Conservation (phyloP, 352 stramenopile genomes). For the Saprolegnia diclina region DNA sequence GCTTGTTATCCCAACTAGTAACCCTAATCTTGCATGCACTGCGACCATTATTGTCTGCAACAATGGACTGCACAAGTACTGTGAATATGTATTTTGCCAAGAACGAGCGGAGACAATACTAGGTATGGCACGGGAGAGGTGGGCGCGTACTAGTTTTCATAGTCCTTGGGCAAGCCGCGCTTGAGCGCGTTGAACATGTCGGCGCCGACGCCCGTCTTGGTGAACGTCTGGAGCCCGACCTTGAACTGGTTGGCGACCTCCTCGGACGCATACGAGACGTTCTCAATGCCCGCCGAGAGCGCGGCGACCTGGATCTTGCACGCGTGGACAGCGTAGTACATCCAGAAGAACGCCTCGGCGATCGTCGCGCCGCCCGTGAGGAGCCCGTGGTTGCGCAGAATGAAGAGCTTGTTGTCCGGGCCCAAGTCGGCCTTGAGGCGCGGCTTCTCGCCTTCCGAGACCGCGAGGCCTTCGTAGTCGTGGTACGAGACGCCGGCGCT, state of each 20-base stretch:
- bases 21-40: too few relatives aligned
- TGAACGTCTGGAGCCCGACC: conserved; percentile 1
- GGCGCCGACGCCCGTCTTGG: conserved; percentile 12
- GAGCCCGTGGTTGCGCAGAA: conserved; percentile 27
- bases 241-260: conserved; percentile 21
- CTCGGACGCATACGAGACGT: conserved; percentile 19
- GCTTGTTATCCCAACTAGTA: not conserved
- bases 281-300: conserved; percentile 22
- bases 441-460: conserved; percentile 19
- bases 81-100: not conserved
- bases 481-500: conserved; percentile 23
- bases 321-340: conserved; percentile 25
- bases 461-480: conserved; percentile 26
- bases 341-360: conserved; percentile 25
- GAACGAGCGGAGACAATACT: too few relatives aligned
- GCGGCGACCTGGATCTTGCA: conserved; percentile 27
- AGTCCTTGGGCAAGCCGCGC: conserved; percentile 6
- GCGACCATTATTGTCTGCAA: too few relatives aligned
- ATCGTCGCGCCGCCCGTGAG: conserved; percentile 19
- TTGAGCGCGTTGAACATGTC: conserved; percentile 22
- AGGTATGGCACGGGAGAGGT: not conserved
- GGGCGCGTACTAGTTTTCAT: conserved; percentile 7
- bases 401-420: conserved; percentile 21
- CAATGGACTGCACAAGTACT: not conserved
- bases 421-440: conserved; percentile 22